A percentile compares a stretch with the other conserved stretches of the same genome.
phyloP scores from a whole-genome alignment of 257 asterid genomes.

The Solanum lignicaule region DNA sequence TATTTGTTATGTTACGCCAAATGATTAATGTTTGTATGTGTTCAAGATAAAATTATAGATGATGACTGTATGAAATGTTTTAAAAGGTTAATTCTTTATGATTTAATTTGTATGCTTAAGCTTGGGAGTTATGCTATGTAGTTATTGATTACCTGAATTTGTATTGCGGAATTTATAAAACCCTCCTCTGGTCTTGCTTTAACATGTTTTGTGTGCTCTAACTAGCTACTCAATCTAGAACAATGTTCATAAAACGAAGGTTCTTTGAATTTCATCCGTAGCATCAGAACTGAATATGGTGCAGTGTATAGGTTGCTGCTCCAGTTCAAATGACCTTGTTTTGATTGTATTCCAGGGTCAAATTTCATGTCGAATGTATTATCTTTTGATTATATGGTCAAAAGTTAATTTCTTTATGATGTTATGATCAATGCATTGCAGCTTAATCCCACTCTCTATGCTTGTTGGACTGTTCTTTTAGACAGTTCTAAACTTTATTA shows the following conservation, averaged over 20 bases:
- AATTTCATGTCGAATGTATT: not conserved
- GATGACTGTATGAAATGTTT: not conserved
- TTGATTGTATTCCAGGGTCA: not conserved
- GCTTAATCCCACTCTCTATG: not conserved
- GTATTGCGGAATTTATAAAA: not conserved
- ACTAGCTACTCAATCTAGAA: not conserved
- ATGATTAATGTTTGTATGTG: not conserved
- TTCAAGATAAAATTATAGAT: not conserved
- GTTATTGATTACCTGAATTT: not conserved
- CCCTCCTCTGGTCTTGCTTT: not conserved
- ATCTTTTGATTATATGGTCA: not conserved
- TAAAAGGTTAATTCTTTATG: not conserved
- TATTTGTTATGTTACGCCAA: not conserved
- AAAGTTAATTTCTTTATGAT: not conserved
- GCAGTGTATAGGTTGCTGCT: not conserved
- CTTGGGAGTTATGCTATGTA: not conserved
- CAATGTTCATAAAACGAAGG: not conserved
- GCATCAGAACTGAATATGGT: not conserved
- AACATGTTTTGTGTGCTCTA: not conserved
- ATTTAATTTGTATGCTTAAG: not conserved
- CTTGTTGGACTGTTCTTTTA: not conserved
- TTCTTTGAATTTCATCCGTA: not conserved
- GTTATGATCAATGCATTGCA: not conserved
- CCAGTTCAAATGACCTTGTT: not conserved
- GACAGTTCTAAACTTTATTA: too few species aligned